Percentiles rank a stretch among this genome's conserved stretches.
phyloP scores from a whole-genome alignment of 495 filamentous ascomycete genomes.

The Tricharina praecox region DNA sequence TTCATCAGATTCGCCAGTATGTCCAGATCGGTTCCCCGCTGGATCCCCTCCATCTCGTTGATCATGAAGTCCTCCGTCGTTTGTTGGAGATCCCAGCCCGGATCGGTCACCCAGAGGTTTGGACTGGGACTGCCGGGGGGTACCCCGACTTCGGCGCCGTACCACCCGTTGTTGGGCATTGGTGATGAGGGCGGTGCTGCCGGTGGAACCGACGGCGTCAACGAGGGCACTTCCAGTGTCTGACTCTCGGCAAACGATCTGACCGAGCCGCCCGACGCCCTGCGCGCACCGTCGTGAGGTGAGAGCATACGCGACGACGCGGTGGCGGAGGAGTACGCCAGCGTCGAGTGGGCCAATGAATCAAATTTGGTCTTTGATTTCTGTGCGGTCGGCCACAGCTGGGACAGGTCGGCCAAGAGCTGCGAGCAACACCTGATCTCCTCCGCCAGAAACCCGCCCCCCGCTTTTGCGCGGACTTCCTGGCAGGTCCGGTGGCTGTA shows the following conservation, averaged over 20 bases:
- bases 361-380: constrained; percentile 15
- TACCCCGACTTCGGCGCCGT: background rate
- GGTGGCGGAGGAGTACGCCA: constrained; percentile 4
- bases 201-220: too few relatives aligned
- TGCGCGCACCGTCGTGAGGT: constrained; percentile 16
- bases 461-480: constrained; percentile 13
- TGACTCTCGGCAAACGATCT: constrained; percentile 13
- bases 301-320: constrained; percentile 20
- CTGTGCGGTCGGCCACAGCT: constrained; percentile 19
- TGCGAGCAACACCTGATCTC: constrained; percentile 18
- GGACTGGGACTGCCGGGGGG: background rate
- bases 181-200: constrained; percentile 4
- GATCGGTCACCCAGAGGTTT: too few relatives aligned
- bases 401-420: constrained; percentile 13
- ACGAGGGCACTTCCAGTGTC: constrained; percentile 22
- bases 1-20: constrained; percentile 4
- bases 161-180: constrained; percentile 10
- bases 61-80: constrained; percentile 2
- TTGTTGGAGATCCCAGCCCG: too few relatives aligned
- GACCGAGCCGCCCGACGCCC: constrained; percentile 11
- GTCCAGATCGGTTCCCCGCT: background rate
- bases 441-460: constrained; percentile 12
- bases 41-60: constrained; percentile 1
- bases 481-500: constrained; percentile 8
- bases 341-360: constrained; percentile 5